A percentile compares a stretch with the other conserved stretches of the same genome.
These are phyloP conservation scores for Aspergillus arachidicola DNA, from an alignment of 2,329 filamentous ascomycete species.

Conservation along the genomic window DNA sequence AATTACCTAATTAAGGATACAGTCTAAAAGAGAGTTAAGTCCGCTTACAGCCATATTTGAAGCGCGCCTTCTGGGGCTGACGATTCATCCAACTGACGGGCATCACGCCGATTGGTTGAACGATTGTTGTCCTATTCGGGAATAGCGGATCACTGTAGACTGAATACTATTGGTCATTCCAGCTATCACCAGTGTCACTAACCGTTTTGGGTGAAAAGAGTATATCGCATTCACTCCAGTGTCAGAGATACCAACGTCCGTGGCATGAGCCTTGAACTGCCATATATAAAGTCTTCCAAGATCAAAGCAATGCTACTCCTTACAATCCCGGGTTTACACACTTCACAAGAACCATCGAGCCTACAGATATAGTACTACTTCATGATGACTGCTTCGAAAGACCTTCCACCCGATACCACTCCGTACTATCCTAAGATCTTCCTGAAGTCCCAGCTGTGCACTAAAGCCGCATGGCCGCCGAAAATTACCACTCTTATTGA, in stretches of 20 bases:
- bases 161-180: background rate
- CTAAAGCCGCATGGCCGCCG: background rate
- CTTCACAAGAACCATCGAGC: background rate
- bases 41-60: background rate
- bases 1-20: background rate
- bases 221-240: background rate
- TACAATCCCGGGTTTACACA: background rate
- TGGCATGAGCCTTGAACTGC: background rate
- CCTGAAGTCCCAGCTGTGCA: background rate
- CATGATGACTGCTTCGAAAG: background rate
- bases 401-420: background rate
- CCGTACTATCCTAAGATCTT: background rate
- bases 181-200: background rate
- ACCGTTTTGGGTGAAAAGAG: background rate
- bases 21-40: background rate
- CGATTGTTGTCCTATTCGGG: background rate
- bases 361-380: background rate
- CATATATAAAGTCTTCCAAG: background rate
- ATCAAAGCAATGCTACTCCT: background rate
- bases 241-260: background rate
- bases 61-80: background rate
- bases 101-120: background rate
- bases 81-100: background rate
- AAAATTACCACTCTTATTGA: constrained; percentile 22
- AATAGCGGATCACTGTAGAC: background rate